A percentile compares a stretch with the other conserved stretches of the same genome.
Conservation (phyloP, 441 rosid genomes). For the Populus hybrid region DNA sequence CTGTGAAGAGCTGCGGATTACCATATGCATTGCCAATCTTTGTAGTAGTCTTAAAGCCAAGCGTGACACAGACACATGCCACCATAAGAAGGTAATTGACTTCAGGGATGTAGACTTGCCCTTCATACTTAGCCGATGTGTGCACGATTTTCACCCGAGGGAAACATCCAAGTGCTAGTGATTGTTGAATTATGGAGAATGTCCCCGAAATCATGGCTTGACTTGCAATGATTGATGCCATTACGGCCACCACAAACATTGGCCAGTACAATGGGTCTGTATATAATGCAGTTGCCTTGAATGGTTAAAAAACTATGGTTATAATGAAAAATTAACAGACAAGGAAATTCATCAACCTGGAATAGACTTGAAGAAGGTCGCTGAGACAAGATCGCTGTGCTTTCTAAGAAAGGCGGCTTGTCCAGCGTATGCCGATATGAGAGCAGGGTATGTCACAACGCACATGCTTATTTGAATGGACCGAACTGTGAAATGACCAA, state of each 20-base stretch:
- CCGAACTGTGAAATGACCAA: slow-evolving; percentile 53
- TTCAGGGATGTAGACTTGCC: slow-evolving; percentile 59
- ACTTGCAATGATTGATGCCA: slow-evolving; percentile 52
- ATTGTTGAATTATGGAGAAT: slow-evolving; percentile 56
- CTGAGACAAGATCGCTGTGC: slow-evolving; percentile 29
- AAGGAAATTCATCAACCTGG: slow-evolving; percentile 27
- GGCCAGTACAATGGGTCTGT: slow-evolving; percentile 49
- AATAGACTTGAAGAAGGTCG: slow-evolving; percentile 38
- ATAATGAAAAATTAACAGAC: neutral
- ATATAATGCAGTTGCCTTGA: neutral
- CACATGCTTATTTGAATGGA: slow-evolving; percentile 61
- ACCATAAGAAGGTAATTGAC: slow-evolving; percentile 53
- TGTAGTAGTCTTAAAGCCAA: slow-evolving; percentile 40
- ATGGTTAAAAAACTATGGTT: neutral
- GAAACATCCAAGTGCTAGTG: slow-evolving; percentile 56
- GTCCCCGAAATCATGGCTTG: slow-evolving; percentile 63
- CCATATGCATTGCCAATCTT: slow-evolving; percentile 63
- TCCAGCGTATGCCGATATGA: slow-evolving; percentile 41
- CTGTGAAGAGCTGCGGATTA: slow-evolving; percentile 9
- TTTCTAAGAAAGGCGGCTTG: slow-evolving; percentile 51
- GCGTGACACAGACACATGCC: slow-evolving; percentile 45
- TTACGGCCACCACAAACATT: slow-evolving; percentile 44
- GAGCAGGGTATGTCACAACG: slow-evolving; percentile 41
- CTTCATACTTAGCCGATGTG: slow-evolving; percentile 43
- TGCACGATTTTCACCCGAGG: slow-evolving; percentile 56